phyloP scores from a whole-genome alignment of 331 rosid genomes.

The Quercus lobata region DNA sequence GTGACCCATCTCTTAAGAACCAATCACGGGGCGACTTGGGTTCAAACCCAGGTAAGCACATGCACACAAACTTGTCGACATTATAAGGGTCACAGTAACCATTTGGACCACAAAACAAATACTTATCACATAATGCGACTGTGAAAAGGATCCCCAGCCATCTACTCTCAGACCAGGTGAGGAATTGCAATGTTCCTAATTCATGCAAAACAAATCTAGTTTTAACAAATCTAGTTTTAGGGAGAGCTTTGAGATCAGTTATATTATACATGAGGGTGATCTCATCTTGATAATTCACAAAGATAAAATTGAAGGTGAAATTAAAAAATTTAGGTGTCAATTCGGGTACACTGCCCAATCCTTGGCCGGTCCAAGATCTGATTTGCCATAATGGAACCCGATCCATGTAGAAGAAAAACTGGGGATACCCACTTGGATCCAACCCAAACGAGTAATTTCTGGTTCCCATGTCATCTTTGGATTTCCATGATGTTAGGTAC shows the following conservation, averaged over 20 bases:
- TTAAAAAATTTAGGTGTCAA: slow-evolving; percentile 1
- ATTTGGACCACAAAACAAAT: slow-evolving; percentile 41
- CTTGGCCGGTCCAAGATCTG: slow-evolving; percentile 13
- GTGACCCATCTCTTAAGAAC: slow-evolving; percentile 31
- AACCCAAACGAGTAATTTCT: slow-evolving; percentile 26
- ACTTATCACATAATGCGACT: slow-evolving; percentile 25
- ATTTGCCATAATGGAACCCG: background rate
- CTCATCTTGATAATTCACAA: slow-evolving; percentile 22
- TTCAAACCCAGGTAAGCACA: slow-evolving; percentile 60
- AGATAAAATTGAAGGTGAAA: slow-evolving; percentile 11
- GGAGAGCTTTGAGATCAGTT: background rate
- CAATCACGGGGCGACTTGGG: slow-evolving; percentile 38
- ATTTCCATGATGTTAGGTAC: slow-evolving; percentile 39
- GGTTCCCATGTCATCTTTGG: slow-evolving; percentile 5
- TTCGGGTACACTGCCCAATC: slow-evolving; percentile 19
- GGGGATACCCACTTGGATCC: slow-evolving; percentile 38
- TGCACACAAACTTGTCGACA: slow-evolving; percentile 27
- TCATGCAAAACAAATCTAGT: background rate
- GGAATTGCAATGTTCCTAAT: slow-evolving; percentile 12
- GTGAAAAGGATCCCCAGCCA: slow-evolving; percentile 42
- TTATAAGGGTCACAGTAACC: slow-evolving; percentile 39
- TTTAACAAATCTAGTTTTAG: background rate
- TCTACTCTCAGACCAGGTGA: slow-evolving; percentile 25
- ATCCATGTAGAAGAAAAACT: slow-evolving; percentile 27
- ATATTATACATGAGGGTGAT: background rate